phyloP scores from a whole-genome alignment of 345 rosid species.

The Gossypium australe region DNA sequence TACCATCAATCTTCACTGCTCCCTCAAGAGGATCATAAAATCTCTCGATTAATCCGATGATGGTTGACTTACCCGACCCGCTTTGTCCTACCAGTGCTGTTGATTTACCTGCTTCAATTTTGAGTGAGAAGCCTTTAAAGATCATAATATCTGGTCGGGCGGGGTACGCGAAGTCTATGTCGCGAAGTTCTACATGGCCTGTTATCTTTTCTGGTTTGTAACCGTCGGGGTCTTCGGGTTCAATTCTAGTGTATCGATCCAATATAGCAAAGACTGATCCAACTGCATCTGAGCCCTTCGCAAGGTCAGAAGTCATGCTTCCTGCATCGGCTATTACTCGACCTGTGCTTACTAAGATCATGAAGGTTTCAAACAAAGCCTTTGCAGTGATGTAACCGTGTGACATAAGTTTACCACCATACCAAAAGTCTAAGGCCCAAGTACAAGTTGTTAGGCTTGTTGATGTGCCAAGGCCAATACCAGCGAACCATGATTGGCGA shows the following conservation, averaged over 20 bases:
- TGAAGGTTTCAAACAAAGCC: not conserved
- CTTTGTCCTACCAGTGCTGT: conserved; percentile 78
- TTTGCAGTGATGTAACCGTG: conserved; percentile 5
- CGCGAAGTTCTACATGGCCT: conserved; percentile 41
- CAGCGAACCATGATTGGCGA: conserved; percentile 6
- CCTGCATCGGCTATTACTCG: not conserved
- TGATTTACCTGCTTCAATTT: conserved; percentile 50
- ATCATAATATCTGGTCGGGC: conserved; percentile 47
- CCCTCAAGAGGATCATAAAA: conserved; percentile 62
- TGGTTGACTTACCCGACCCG: conserved; percentile 76
- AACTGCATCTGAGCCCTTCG: not conserved
- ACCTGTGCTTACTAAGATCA: not conserved
- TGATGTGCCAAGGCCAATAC: not conserved
- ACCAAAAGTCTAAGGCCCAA: conserved; percentile 5
- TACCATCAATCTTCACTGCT: conserved; percentile 41
- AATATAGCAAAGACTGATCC: conserved; percentile 10
- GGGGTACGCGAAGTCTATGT: conserved; percentile 57
- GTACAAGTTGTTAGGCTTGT: not conserved
- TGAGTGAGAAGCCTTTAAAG: conserved; percentile 44
- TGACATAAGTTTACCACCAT: not conserved
- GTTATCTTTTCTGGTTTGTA: conserved; percentile 29
- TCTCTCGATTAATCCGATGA: conserved; percentile 54
- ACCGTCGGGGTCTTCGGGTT: conserved; percentile 49
- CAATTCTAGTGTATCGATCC: conserved; percentile 17
- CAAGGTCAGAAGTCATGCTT: conserved; percentile 8